Percentiles rank a stretch among this genome's conserved stretches.
Evolutionary conservation across 2,329 filamentous ascomycete species (phyloP).

Genomic region (Fusarium ramigenum): DNA sequence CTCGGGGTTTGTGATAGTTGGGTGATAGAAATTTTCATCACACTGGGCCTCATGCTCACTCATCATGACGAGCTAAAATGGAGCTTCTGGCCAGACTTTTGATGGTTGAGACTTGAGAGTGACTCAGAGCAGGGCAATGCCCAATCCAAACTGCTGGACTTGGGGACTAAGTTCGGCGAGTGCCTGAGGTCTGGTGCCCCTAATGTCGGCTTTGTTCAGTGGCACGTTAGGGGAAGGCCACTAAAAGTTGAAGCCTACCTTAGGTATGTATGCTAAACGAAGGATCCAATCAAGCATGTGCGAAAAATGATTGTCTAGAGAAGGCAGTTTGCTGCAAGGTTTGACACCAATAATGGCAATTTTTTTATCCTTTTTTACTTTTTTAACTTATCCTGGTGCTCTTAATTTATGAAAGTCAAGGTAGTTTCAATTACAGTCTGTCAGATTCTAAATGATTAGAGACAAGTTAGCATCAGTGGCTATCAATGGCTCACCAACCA

Average conservation of each 20-base stretch:
- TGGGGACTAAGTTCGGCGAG: background rate
- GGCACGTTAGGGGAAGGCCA: slow-evolving; percentile 2
- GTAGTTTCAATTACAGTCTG: background rate
- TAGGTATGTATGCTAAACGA: background rate
- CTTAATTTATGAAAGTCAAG: background rate
- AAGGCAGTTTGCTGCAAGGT: background rate
- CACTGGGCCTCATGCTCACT: slow-evolving; percentile 40
- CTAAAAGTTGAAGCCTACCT: background rate
- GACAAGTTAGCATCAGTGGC: background rate
- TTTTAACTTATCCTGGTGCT: background rate
- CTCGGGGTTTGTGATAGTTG: slow-evolving; percentile 32
- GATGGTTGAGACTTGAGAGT: slow-evolving; percentile 35
- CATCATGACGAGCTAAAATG: slow-evolving; percentile 40
- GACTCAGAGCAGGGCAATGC: slow-evolving; percentile 32
- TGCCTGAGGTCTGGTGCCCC: slow-evolving; percentile 12
- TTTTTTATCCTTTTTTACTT: background rate
- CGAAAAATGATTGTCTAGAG: background rate
- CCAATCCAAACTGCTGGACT: slow-evolving; percentile 12
- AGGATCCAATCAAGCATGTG: no score
- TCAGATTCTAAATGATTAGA: background rate
- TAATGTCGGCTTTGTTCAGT: slow-evolving; percentile 19
- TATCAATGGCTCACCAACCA: background rate
- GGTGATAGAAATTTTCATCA: slow-evolving; percentile 42
- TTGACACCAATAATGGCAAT: background rate
- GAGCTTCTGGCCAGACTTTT: slow-evolving; percentile 27